Evolutionary conservation across 1,284 basidiomycete species (phyloP).

Genomic region (Agroathelia rolfsii): DNA sequence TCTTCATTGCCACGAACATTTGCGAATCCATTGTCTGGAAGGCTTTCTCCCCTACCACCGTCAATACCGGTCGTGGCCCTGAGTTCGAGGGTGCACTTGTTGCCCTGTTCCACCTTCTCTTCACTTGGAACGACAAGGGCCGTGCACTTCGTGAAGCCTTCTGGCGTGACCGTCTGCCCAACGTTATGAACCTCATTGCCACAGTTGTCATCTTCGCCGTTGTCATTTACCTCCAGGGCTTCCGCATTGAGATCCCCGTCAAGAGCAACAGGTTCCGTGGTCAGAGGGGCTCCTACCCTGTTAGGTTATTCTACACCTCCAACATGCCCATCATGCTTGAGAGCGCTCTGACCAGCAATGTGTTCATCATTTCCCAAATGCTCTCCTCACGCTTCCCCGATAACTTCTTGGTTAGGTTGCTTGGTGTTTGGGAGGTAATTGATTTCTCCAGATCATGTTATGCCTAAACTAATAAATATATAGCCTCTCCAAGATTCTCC

Average conservation of each 20-base stretch:
- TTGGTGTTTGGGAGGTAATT: slow-evolving; percentile 93
- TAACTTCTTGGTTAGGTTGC: slow-evolving; percentile 83
- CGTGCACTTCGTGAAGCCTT: slow-evolving; percentile 96
- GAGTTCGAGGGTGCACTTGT: slow-evolving; percentile 98
- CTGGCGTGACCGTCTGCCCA: slow-evolving; percentile 94
- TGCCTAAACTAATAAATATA: slow-evolving; percentile 25
- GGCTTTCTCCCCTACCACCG: slow-evolving; percentile 94
- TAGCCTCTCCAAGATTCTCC: slow-evolving; percentile 88
- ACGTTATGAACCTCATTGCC: slow-evolving; percentile 95
- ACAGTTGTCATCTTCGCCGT: slow-evolving; percentile 88
- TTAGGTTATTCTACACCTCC: slow-evolving; percentile 98
- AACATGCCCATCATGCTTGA: slow-evolving; percentile 99
- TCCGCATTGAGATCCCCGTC: slow-evolving; percentile 97
- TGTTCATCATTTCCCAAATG: slow-evolving; percentile 98
- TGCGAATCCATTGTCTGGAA: slow-evolving; percentile 99
- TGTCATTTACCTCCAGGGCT: slow-evolving; percentile 98
- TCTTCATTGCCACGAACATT: slow-evolving; percentile 99
- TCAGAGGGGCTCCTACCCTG: slow-evolving; percentile 89
- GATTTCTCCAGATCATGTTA: background rate
- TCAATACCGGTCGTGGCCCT: slow-evolving; percentile 96
- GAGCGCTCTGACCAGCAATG: slow-evolving; percentile 86
- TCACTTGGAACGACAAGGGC: slow-evolving; percentile 98
- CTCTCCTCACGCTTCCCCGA: slow-evolving; percentile 82
- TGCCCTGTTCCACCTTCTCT: slow-evolving; percentile 93
- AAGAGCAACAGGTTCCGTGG: slow-evolving; percentile 96